phyloP scores from a whole-genome alignment of 495 filamentous ascomycete species.

The Physcia stellaris region DNA sequence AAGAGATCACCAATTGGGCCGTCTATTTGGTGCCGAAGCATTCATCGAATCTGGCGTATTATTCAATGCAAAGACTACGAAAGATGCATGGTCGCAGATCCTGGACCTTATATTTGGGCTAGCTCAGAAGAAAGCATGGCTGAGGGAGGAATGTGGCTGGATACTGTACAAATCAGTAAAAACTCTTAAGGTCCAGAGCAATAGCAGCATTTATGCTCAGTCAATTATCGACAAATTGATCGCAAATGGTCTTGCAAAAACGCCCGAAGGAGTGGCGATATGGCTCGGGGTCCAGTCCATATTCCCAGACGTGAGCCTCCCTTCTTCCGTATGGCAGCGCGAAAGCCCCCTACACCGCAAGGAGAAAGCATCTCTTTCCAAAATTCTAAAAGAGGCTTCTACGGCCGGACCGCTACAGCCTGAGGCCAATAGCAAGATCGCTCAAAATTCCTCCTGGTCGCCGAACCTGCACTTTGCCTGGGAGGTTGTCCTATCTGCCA shows the following conservation, averaged over 20 bases:
- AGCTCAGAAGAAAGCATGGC: conserved; percentile 63
- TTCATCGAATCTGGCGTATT: conserved; percentile 68
- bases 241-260: conserved; percentile 51
- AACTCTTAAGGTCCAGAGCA: conserved; percentile 25
- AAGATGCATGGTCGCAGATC: conserved; percentile 46
- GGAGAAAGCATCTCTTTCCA: conserved; percentile 49
- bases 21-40: conserved; percentile 74
- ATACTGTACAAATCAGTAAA: conserved; percentile 40
- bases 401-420: conserved; percentile 33
- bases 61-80: conserved; percentile 34
- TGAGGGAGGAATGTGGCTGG: conserved; percentile 75
- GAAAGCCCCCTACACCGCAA: conserved; percentile 53
- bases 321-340: conserved; percentile 57
- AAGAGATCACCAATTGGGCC: conserved; percentile 70
- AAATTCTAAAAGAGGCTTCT: conserved; percentile 67
- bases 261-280: conserved; percentile 75
- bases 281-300: conserved; percentile 58
- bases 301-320: conserved; percentile 51
- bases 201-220: conserved; percentile 35
- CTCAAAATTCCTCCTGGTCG: conserved; percentile 53
- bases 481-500: conserved; percentile 51
- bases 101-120: conserved; percentile 38
- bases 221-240: conserved; percentile 46
- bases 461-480: conserved; percentile 80
- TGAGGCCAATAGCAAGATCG: conserved; percentile 23